Percentiles rank a stretch among this genome's conserved stretches.
Evolutionary conservation across 2,329 filamentous ascomycete genomes (phyloP).

Genomic region (Coniochaeta sp.): DNA sequence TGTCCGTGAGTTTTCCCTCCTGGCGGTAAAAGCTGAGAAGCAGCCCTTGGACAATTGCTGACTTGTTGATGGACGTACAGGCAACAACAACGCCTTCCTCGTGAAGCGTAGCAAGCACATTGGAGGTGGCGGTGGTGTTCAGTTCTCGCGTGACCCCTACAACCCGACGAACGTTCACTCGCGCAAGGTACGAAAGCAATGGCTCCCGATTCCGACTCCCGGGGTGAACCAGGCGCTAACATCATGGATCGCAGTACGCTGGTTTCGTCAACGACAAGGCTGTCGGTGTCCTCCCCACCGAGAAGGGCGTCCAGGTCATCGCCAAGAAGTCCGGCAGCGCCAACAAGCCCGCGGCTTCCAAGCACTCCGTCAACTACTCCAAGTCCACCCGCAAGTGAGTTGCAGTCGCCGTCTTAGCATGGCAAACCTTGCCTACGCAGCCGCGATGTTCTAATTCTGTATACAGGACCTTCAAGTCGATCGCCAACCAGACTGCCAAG

Average conservation of each 20-base stretch:
- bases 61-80: constrained; percentile 35
- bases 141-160: constrained; percentile 90
- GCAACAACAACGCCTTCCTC: constrained; percentile 82
- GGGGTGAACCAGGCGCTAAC: background rate
- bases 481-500: constrained; percentile 79
- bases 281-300: constrained; percentile 66
- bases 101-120: constrained; percentile 67
- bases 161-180: constrained; percentile 90
- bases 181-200: constrained; percentile 61
- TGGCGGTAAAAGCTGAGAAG: background rate
- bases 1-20: constrained; percentile 65
- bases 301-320: constrained; percentile 73
- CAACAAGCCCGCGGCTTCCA: constrained; percentile 65
- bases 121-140: constrained; percentile 58
- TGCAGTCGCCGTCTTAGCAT: background rate
- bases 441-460: constrained; percentile 12
- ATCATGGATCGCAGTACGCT: constrained; percentile 56
- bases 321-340: constrained; percentile 73
- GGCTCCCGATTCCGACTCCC: background rate
- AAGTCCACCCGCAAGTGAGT: constrained; percentile 75
- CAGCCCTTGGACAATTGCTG: constrained; percentile 6
- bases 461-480: constrained; percentile 75
- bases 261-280: constrained; percentile 95
- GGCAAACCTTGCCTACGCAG: background rate
- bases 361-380: constrained; percentile 61